Base-by-base conservation (phyloP, 2,329 filamentous ascomycete genomes). In the Curvularia sp. region DNA sequence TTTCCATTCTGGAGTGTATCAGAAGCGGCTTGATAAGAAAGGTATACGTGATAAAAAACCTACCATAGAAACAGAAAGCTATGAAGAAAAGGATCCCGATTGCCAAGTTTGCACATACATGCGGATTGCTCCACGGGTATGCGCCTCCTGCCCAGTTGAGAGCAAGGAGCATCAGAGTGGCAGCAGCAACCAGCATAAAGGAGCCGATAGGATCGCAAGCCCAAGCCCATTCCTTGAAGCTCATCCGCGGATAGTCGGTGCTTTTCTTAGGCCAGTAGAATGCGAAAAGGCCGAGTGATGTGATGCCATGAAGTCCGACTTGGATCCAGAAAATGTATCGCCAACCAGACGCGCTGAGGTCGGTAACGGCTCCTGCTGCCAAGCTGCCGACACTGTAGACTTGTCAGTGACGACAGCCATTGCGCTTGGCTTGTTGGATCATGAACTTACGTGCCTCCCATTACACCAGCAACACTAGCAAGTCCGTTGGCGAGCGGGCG, bases 281-380 rank as follows among this genome's bases (percentile, higher is more conserved):
- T 25, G 79, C 60, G 32, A 85, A 67, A 30, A 86, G 69, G 3
- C 83, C 83, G 0, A 83, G 34, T 1, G 79, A 77, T 0, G 82
- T 83, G 13, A 79, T 71, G 8, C 78, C 77, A 59, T 85, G 83
- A 58, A 86, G 81, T 6, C 77, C 83, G 1, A 83, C 83, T 70
- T 86, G 84, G 13, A 86, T 84, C 84, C 84, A 86, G 67, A 85
- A 86, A 62, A 86, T 86, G 63, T 81, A 79, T 1, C 84, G 77
- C 84, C 84, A 86, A 19, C 84, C 84, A 1, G 70, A 74, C 0
- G 77, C 61, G 50, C 76, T 75, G 12, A 78, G 68, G 57, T 84
- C 82, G 0, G 84, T 84, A 2, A 85, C 80, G 7, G 79, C 83
- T 2, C 84, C 84, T 6, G 83, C 82, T 25, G 81, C 80, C 4